Conservation (phyloP, 1,284 basidiomycete genomes). For the Blastosporella zonata region DNA sequence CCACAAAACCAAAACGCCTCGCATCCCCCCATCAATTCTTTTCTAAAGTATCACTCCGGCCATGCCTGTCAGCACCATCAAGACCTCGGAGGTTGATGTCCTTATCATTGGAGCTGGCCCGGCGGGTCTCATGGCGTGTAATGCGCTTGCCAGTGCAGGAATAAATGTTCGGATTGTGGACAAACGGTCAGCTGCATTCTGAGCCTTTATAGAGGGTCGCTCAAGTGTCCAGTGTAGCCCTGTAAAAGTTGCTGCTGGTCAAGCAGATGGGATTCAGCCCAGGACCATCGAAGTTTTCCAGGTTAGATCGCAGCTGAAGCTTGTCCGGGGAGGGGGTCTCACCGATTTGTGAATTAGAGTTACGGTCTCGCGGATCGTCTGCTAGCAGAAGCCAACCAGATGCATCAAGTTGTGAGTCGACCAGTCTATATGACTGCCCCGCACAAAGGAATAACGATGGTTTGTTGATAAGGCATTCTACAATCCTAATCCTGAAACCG, state of each 20-base stretch:
- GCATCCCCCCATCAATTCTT: background rate
- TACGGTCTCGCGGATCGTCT: conserved; percentile 70
- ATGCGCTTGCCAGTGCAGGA: conserved; percentile 59
- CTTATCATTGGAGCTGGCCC: conserved; percentile 51
- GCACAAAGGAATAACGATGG: background rate
- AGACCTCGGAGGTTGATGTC: conserved; percentile 47
- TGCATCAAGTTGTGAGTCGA: conserved; percentile 59
- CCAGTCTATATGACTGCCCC: background rate
- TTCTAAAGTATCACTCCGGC: background rate
- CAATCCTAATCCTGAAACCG: conserved; percentile 51
- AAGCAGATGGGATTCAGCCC: conserved; percentile 79
- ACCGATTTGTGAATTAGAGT: conserved; percentile 40
- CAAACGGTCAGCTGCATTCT: conserved; percentile 45
- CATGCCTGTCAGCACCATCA: conserved; percentile 27
- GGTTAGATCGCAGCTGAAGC: conserved; percentile 31
- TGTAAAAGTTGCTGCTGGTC: conserved; percentile 58
- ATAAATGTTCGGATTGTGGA: conserved; percentile 66
- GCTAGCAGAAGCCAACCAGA: conserved; percentile 61
- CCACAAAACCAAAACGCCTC: background rate
- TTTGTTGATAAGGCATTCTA: conserved; percentile 58
- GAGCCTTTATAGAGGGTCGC: background rate
- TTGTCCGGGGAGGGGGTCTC: background rate
- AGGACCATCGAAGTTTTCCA: conserved; percentile 76
- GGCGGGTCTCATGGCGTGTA: conserved; percentile 55
- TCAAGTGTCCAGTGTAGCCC: conserved; percentile 38